Evolutionary conservation across 768 basidiomycete genomes (phyloP).

Genomic region (Leccinum sublutescens): DNA sequence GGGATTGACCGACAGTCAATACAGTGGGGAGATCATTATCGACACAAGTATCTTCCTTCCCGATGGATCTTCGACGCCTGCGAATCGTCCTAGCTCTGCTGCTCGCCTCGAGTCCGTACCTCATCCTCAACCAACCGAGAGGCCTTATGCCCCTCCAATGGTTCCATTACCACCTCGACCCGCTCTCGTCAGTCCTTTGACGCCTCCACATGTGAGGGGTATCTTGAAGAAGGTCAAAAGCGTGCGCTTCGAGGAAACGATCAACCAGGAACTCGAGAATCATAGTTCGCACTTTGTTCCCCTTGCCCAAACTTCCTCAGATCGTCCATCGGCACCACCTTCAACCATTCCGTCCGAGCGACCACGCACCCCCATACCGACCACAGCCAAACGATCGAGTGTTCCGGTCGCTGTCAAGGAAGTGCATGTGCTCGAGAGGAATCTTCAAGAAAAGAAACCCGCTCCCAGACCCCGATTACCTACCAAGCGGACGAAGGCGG

Average conservation of each 20-base stretch:
- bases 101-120: not conserved
- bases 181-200: conserved; percentile 26
- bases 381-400: not conserved
- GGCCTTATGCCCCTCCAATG: conserved; percentile 17
- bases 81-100: not conserved
- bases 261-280: conserved; percentile 4
- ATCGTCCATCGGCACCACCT: conserved; percentile 9
- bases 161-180: conserved; percentile 22
- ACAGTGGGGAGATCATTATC: conserved; percentile 1
- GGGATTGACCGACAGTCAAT: conserved; percentile 4
- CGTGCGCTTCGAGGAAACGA: conserved; percentile 36
- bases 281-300: not conserved
- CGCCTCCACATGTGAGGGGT: conserved; percentile 31
- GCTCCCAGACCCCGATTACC: conserved; percentile 13
- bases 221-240: conserved; percentile 42
- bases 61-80: conserved; percentile 10
- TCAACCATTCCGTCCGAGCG: conserved; percentile 6
- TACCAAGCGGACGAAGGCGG: conserved; percentile 14
- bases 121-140: conserved; percentile 9
- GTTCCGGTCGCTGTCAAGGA: not conserved
- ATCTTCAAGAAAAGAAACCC: conserved; percentile 12
- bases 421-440: not conserved
- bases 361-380: conserved; percentile 12
- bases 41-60: conserved; percentile 16
- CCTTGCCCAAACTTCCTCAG: conserved; percentile 1